Evolutionary conservation across 139 green algal genomes (phyloP).

Genomic region (Coelastrella sp.): DNA sequence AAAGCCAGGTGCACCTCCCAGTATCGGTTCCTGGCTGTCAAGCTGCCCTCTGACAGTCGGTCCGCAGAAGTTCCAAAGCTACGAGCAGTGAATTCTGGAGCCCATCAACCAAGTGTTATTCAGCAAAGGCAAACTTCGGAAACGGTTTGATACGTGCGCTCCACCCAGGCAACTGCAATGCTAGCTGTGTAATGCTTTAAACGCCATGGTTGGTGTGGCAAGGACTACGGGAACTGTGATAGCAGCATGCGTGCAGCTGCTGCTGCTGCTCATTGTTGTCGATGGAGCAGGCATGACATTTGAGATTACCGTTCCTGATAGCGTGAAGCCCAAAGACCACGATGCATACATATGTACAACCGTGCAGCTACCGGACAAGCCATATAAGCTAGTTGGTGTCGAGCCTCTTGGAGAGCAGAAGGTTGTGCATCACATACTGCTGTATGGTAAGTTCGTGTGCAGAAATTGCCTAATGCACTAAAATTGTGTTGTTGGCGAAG

Average conservation of each 20-base stretch:
- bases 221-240: background rate
- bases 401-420: constrained; percentile 71
- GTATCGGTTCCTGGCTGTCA: too few relatives aligned
- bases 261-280: background rate
- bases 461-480: background rate
- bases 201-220: background rate
- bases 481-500: background rate
- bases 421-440: constrained; percentile 91
- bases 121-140: too few relatives aligned
- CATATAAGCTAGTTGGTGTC: constrained; percentile 78
- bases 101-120: too few relatives aligned
- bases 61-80: too few relatives aligned
- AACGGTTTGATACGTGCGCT: too few relatives aligned
- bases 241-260: background rate
- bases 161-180: too few relatives aligned
- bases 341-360: constrained; percentile 78
- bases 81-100: too few relatives aligned
- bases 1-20: too few relatives aligned
- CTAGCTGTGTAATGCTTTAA: background rate
- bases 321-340: background rate
- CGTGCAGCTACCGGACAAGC: constrained; percentile 58
- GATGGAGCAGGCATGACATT: constrained; percentile 24
- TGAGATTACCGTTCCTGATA: constrained; percentile 52
- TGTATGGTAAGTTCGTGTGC: constrained; percentile 77
- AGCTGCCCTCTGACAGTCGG: too few relatives aligned